Evolutionary conservation across 2,329 filamentous ascomycete species (phyloP), one percentile per base, ranked within the genome.

Genomic region (Trichoderma atrobrunneum): DNA sequence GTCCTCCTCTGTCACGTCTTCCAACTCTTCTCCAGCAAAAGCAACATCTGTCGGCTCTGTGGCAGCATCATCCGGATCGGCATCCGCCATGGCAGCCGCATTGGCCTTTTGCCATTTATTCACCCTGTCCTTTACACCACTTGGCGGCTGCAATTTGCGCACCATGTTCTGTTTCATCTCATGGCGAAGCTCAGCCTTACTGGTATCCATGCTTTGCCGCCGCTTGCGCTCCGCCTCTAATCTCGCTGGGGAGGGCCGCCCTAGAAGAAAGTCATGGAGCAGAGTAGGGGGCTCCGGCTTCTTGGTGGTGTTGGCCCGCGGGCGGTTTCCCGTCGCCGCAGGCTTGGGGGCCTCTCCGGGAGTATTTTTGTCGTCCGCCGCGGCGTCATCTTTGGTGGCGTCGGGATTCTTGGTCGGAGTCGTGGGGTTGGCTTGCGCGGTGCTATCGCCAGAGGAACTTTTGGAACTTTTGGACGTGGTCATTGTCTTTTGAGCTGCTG

Each of bases 41-140:
- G 88, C 86, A 36, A 93, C 82, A 51, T 92, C 89, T 34, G 88
- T 88, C 3, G 90, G 87, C 75, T 89, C 88, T 34, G 85, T 88
- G 7, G 87, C 84, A 7, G 85, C 81, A 28, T 86, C 85, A 36
- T 88, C 83, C 1, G 86, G 86, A 70, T 87, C 84, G 2, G 84
- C 86, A 2, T 81, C 82, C 4, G 78, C 82, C 81, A 91, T 87
- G 30, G 90, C 91, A 7, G 88, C 87, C 39, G 91, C 92, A 77
- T 92, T 93, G 75, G 91, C 86, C 78, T 91, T 91, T 81, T 97
- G 94, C 94, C 94, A 97, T 81, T 91, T 88, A 76, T 91, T 91
- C 68, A 97, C 93, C 77, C 94, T 90, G 75, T 93, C 92, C 74
- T 89, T 89, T 62, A 97, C 92, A n/a, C 88, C 88, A 4, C 88